Evolutionary conservation across 768 basidiomycete genomes (phyloP), one percentile per base, ranked within the genome.

Genomic region (Termitomyces sp.): DNA sequence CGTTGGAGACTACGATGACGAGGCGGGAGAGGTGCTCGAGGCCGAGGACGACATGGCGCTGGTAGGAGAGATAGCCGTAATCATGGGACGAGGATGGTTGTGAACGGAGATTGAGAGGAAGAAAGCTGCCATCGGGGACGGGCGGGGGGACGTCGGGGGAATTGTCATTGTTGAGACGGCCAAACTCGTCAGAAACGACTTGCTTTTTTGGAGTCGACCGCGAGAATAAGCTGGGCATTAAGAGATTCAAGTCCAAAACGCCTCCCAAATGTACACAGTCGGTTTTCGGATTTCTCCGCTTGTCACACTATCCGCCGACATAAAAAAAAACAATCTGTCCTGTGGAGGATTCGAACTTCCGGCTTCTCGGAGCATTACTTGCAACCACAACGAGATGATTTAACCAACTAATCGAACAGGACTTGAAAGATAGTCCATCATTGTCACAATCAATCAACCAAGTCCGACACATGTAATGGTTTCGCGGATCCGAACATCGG

Each of bases 201-300:
- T 32, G 70, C 57, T 57, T 57, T 61, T 72, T 76, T 71, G 81
- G 72, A 2, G 80, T 79, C 21, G 86, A 86, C 53, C 86, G 82
- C 67, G 87, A 86, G 71, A 88, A 88, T 71, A 88, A 66, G 69
- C 82, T 85, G 74, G 80, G 85, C 86, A 88, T 35, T n/a, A n/a
- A n/a, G n/a, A n/a, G n/a, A n/a, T n/a, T n/a, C n/a, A n/a, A n/a
- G n/a, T n/a, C n/a, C n/a, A n/a, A n/a, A n/a, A n/a, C n/a, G n/a
- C n/a, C n/a, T n/a, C n/a, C n/a, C n/a, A n/a, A n/a, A n/a, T n/a
- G n/a, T n/a, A n/a, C n/a, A n/a, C n/a, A n/a, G n/a, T n/a, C 15
- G 0, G 5, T 37, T 17, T 17, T 37, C 35, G 35, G 35, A 17
- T 4, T 12, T 17, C 35, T 37, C 35, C 24, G n/a, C 30, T 46